These are phyloP conservation scores for Diaporthe destruens DNA, from an alignment of 2,329 filamentous ascomycete species.

Conservation along the genomic window DNA sequence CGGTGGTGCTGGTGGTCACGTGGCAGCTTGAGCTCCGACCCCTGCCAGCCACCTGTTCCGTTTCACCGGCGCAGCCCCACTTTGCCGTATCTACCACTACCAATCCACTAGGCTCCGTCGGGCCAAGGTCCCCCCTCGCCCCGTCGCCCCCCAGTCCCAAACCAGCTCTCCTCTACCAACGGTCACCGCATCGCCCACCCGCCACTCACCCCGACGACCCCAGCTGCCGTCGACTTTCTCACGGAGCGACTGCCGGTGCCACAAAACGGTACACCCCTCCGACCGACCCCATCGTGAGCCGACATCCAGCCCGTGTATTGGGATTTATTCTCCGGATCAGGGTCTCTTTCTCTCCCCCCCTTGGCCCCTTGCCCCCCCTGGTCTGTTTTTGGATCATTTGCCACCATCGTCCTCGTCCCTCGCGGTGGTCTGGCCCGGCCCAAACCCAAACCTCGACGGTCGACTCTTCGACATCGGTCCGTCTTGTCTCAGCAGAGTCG, in stretches of 20 bases:
- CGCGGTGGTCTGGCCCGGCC: constrained; percentile 34
- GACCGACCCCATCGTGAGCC: constrained; percentile 32
- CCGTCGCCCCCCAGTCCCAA: neutral
- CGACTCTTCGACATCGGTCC: neutral
- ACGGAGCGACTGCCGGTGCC: constrained; percentile 39
- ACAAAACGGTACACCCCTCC: constrained; percentile 40
- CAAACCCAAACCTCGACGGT: constrained; percentile 1
- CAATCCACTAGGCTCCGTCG: constrained; percentile 6
- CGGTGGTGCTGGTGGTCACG: constrained; percentile 2
- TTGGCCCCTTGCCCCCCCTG: constrained; percentile 26
- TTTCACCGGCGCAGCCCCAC: constrained; percentile 31
- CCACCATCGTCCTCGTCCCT: constrained; percentile 22
- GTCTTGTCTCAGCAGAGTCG: neutral
- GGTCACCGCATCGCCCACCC: constrained; percentile 25
- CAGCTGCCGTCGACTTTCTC: constrained; percentile 33
- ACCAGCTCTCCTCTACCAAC: constrained; percentile 19
- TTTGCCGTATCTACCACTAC: constrained; percentile 10
- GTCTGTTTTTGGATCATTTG: constrained; percentile 27
- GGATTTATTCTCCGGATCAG: constrained; percentile 23
- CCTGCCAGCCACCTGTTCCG: constrained; percentile 10
- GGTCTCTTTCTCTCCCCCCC: constrained; percentile 18
- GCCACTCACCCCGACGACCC: constrained; percentile 25
- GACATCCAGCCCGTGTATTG: constrained; percentile 20
- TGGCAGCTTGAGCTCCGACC: neutral
- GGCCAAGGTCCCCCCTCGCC: constrained; percentile 11